These are phyloP conservation scores for Debaryomyces udenii DNA, from an alignment of 1,139 yeast species.

Conservation along the genomic window DNA sequence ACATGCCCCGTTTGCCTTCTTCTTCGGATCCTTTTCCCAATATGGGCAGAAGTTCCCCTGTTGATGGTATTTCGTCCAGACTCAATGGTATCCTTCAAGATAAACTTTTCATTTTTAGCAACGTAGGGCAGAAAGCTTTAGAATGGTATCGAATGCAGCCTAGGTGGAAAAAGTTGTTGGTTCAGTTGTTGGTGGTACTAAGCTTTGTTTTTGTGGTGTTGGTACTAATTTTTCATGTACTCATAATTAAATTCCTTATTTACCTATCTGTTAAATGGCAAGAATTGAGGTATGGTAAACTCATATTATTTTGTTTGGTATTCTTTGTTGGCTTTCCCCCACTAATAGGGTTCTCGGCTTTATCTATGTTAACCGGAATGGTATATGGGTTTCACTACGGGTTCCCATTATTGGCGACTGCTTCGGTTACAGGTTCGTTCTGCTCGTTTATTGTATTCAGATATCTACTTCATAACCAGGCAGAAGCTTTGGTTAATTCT, in stretches of 20 bases:
- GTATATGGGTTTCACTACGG: constrained; percentile 81
- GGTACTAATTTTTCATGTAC: constrained; percentile 51
- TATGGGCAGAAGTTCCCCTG: neutral
- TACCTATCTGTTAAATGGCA: constrained; percentile 50
- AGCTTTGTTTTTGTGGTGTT: constrained; percentile 28
- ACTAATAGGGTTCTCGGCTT: constrained; percentile 74
- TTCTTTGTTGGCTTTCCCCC: constrained; percentile 77
- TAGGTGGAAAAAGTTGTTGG: constrained; percentile 16
- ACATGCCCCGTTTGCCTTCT: constrained; percentile 9
- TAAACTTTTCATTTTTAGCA: neutral
- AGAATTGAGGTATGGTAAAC: constrained; percentile 51
- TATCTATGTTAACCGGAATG: constrained; percentile 75
- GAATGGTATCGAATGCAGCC: constrained; percentile 29
- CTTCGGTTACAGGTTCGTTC: constrained; percentile 75
- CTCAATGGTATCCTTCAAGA: constrained; percentile 1
- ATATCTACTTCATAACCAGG: constrained; percentile 58
- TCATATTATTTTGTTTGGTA: constrained; percentile 51
- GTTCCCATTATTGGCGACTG: constrained; percentile 73
- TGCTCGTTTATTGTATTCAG: constrained; percentile 71
- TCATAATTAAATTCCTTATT: constrained; percentile 47
- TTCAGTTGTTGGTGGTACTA: constrained; percentile 18
- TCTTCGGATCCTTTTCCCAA: constrained; percentile 4
- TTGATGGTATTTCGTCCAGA: neutral
- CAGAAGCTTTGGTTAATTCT: constrained; percentile 48
- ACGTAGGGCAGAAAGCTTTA: constrained; percentile 1